Conservation (phyloP, 495 filamentous ascomycete species). For the Friedmanniomyces endolithicus region DNA sequence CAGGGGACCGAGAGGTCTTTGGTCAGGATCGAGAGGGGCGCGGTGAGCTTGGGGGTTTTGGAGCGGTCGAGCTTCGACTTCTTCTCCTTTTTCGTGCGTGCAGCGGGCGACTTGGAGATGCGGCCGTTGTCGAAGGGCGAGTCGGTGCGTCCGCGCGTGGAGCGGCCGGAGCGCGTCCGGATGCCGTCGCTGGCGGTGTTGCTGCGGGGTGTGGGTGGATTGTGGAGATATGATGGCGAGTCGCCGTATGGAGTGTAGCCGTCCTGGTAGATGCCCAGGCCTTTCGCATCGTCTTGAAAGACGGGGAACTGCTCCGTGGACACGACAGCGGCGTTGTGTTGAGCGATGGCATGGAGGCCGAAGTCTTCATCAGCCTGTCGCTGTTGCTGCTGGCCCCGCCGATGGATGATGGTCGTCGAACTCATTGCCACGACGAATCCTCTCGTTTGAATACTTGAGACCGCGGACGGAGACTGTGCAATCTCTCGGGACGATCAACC, state of each 20-base stretch:
- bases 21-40: conserved; percentile 68
- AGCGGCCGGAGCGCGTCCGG: conserved; percentile 39
- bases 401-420: conserved; percentile 2
- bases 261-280: conserved; percentile 14
- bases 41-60: conserved; percentile 43
- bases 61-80: conserved; percentile 42
- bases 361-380: conserved; percentile 9
- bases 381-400: background rate
- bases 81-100: conserved; percentile 35
- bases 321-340: conserved; percentile 13
- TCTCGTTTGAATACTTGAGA: background rate
- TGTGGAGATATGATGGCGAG: conserved; percentile 17
- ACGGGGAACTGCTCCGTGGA: conserved; percentile 11
- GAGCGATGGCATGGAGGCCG: conserved; percentile 11
- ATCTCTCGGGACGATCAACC: background rate
- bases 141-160: conserved; percentile 26
- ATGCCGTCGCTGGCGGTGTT: conserved; percentile 26
- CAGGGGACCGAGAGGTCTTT: conserved; percentile 52
- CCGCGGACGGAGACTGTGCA: background rate
- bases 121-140: conserved; percentile 21
- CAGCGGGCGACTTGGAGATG: conserved; percentile 32
- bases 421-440: background rate
- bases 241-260: conserved; percentile 8
- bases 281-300: conserved; percentile 13
- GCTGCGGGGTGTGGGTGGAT: conserved; percentile 32